Evolutionary conservation across 2,329 filamentous ascomycete genomes (phyloP), one percentile per base, ranked within the genome.

Genomic region (Coniochaeta sp.): DNA sequence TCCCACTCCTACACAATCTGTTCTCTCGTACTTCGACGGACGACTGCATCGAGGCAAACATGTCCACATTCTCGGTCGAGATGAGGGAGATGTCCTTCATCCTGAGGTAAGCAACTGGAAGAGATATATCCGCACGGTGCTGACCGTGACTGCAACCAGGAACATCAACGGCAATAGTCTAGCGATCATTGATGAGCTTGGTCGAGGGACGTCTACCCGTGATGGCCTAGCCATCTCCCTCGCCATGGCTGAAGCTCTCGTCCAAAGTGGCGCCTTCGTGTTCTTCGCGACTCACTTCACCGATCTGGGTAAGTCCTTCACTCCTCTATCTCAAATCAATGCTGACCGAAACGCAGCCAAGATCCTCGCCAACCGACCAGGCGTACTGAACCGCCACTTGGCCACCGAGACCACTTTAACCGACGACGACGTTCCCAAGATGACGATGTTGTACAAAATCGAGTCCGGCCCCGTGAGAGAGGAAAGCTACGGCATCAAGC

Each of bases 41-140:
- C 52, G 91, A 97, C 66, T 89, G 80, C 55, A 86, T 95, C 20
- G 89, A 96, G 69, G 86, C 87, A 14, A 97, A 96, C 56, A 81
- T 96, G 22, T 97, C 92, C 0, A 96, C 90, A 0, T 99, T 97
- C 64, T 89, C 91, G 0, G 79, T 90, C 0, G 94, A 99, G 67
- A 97, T 99, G 94, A 81, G 89, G 38, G 94, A 97, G 61, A 95
- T 92, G 71, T 90, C 91, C 0, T 96, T 95, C 65, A 96, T 99
- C 51, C 71, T 97, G 1, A 80, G 83, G 75, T 75, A 62, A 1
- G 53, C 6, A 20, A 3, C 27, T 52, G 16, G 10, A 24, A 42
- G 10, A 6, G 20, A 4, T 3, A 30, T 14, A 26, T 28, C 32
- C 22, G 20, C n/a, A 16, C 18, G 24, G 30, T 24, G 22, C n/a